Percentiles rank a stretch among this genome's conserved stretches.
Evolutionary conservation across 2,329 filamentous ascomycete genomes (phyloP).

Genomic region (Pseudocercospora cruenta): DNA sequence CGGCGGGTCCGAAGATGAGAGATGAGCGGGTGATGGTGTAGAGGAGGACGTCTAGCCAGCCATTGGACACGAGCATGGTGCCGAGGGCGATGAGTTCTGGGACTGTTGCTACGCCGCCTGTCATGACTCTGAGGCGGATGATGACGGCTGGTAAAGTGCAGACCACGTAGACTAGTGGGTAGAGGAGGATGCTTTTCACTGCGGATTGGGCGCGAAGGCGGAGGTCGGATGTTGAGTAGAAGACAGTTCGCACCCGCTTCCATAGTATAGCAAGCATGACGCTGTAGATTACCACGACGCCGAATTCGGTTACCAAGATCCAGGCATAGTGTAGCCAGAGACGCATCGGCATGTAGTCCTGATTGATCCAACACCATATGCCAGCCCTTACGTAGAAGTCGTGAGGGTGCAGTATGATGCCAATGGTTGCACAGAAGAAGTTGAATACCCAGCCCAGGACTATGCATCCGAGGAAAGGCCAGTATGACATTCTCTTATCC

Average conservation of each 20-base stretch:
- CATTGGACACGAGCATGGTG: conserved; percentile 59
- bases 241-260: conserved; percentile 24
- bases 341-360: conserved; percentile 56
- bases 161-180: conserved; percentile 68
- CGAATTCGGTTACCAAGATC: conserved; percentile 61
- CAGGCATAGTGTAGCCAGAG: conserved; percentile 66
- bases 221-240: conserved; percentile 20
- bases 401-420: conserved; percentile 47
- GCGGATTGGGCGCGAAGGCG: conserved; percentile 54
- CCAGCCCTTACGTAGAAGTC: conserved; percentile 65
- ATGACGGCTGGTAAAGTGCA: conserved; percentile 68
- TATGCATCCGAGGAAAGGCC: conserved; percentile 56
- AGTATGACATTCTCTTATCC: conserved; percentile 55
- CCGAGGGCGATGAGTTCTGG: conserved; percentile 55
- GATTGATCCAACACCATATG: conserved; percentile 69
- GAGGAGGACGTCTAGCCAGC: conserved; percentile 60
- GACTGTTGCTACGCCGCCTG: conserved; percentile 38
- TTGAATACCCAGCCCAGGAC: conserved; percentile 61
- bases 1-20: conserved; percentile 22
- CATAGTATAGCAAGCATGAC: conserved; percentile 34
- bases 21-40: conserved; percentile 57
- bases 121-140: conserved; percentile 66
- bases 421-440: conserved; percentile 60
- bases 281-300: conserved; percentile 54
- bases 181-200: conserved; percentile 56